Percentiles rank a stretch among this genome's conserved stretches.
These are phyloP conservation scores for Trichopus zeylanicus DNA, from an alignment of 116 monocot species.

Conservation along the genomic window DNA sequence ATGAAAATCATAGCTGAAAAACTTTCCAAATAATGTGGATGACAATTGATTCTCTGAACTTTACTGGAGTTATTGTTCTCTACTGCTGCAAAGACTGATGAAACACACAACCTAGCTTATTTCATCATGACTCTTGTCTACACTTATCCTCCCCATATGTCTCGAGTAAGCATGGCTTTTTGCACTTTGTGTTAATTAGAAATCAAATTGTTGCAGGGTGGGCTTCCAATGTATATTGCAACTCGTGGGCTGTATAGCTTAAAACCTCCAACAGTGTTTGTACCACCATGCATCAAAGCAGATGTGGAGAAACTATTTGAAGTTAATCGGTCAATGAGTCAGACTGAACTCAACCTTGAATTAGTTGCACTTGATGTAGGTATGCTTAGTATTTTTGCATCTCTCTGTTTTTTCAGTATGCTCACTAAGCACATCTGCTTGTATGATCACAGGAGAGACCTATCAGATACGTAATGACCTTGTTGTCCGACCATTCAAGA, in stretches of 20 bases:
- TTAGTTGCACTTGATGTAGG: slow-evolving; percentile 64
- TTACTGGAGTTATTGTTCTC: too few species aligned
- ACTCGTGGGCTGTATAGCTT: slow-evolving; percentile 68
- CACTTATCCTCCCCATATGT: too few species aligned
- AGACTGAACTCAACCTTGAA: slow-evolving; percentile 69
- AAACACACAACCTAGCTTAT: too few species aligned
- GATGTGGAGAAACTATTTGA: slow-evolving; percentile 73
- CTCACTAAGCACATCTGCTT: neutral
- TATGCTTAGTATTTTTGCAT: slow-evolving; percentile 15
- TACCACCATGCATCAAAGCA: slow-evolving; percentile 58
- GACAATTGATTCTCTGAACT: too few species aligned
- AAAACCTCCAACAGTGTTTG: slow-evolving; percentile 88
- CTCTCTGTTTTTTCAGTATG: neutral
- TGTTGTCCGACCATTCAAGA: slow-evolving; percentile 83
- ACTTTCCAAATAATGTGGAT: too few species aligned
- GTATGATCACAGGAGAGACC: slow-evolving; percentile 58
- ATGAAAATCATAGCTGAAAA: too few species aligned
- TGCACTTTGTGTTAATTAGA: too few species aligned
- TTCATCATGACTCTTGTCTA: too few species aligned
- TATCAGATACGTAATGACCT: slow-evolving; percentile 71
- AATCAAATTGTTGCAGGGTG: slow-evolving; percentile 40
- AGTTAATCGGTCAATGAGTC: slow-evolving; percentile 73
- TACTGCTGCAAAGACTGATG: too few species aligned
- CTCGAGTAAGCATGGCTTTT: neutral
- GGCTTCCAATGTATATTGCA: slow-evolving; percentile 90